Percentiles rank a stretch among this genome's conserved stretches.
Conservation (phyloP, 306 rosid species). For the Casuarina equisetifolia region DNA sequence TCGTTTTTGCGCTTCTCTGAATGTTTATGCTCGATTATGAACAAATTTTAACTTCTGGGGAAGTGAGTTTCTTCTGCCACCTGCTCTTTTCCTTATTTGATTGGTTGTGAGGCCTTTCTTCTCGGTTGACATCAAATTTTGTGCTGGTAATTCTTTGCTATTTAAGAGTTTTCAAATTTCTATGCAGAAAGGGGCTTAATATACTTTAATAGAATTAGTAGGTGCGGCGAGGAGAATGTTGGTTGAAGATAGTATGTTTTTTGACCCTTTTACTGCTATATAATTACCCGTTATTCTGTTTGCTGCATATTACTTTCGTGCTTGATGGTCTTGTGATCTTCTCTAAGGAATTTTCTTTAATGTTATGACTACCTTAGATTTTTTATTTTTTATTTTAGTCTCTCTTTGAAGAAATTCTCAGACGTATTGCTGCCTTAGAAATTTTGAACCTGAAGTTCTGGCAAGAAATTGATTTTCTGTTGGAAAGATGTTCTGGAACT, state of each 20-base stretch:
- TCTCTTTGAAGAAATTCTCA: not conserved
- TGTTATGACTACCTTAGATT: too few relatives aligned
- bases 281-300: not conserved
- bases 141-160: constrained; percentile 9
- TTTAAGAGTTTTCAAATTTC: not conserved
- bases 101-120: constrained; percentile 7
- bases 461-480: not conserved
- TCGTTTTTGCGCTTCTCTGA: not conserved
- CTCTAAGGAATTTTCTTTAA: too few relatives aligned
- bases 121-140: constrained; percentile 21
- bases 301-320: not conserved
- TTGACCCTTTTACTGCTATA: not conserved
- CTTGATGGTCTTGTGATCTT: not conserved
- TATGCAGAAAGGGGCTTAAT: not conserved
- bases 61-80: constrained; percentile 21
- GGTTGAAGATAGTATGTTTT: not conserved
- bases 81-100: constrained; percentile 8
- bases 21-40: not conserved
- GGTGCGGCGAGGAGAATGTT: not conserved
- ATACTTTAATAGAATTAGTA: not conserved
- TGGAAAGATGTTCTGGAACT: not conserved
- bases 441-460: not conserved
- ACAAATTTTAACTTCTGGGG: constrained; percentile 17
- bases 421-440: not conserved
- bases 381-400: too few relatives aligned